Conservation (phyloP, 2,329 filamentous ascomycete genomes). For the Colletotrichum paranaense region DNA sequence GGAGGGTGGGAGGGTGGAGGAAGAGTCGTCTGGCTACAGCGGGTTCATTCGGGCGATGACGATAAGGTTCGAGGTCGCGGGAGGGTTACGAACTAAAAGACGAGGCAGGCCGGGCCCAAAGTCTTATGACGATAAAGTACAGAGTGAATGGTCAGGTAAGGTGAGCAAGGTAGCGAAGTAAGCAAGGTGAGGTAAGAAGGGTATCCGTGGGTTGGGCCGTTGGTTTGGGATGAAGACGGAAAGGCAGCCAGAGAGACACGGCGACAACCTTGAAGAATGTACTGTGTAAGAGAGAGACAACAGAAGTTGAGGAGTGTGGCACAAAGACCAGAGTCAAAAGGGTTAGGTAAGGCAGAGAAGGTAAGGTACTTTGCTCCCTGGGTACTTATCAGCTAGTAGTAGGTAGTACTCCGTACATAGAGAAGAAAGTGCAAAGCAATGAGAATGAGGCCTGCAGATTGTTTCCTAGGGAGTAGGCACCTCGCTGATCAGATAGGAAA, state of each 20-base stretch:
- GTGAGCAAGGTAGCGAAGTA: neutral
- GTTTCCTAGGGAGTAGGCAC: no score
- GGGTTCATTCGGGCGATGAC: constrained; percentile 29
- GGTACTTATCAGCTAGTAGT: no score
- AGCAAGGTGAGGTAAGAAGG: neutral
- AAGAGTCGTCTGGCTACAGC: constrained; percentile 20
- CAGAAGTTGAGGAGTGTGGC: neutral
- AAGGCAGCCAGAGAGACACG: neutral
- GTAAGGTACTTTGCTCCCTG: neutral
- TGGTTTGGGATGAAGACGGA: neutral
- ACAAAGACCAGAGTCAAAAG: neutral
- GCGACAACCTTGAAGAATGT: neutral
- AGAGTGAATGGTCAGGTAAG: neutral
- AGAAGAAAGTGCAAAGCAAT: no score
- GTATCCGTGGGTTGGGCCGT: neutral
- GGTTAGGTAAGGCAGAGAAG: constrained; percentile 1
- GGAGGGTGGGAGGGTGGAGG: neutral
- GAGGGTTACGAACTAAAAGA: neutral
- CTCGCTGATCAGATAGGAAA: neutral
- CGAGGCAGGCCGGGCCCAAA: neutral
- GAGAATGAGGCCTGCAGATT: no score
- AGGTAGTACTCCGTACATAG: no score
- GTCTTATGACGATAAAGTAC: neutral
- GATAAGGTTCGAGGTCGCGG: constrained; percentile 25
- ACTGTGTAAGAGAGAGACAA: neutral